Conservation (phyloP, 345 rosid species). For the Psidium friedrichsthalianum region DNA sequence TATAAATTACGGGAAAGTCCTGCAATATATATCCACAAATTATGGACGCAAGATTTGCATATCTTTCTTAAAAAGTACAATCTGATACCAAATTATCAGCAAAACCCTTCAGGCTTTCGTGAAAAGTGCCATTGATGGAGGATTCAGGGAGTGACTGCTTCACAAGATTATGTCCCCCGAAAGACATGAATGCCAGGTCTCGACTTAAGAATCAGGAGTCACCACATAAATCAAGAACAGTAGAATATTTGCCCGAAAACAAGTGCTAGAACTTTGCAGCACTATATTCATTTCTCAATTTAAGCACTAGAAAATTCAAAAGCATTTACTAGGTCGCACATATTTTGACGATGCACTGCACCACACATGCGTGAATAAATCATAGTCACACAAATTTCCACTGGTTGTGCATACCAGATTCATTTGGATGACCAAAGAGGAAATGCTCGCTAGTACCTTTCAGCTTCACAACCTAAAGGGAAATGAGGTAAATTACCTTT, state of each 20-base stretch:
- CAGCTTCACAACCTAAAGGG: background rate
- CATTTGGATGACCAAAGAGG: background rate
- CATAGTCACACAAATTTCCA: background rate
- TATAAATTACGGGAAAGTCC: background rate
- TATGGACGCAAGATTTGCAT: background rate
- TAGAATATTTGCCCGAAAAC: background rate
- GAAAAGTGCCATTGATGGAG: background rate
- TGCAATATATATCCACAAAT: background rate
- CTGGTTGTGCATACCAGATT: background rate
- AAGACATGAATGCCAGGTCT: background rate
- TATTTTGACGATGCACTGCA: background rate
- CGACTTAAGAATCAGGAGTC: background rate
- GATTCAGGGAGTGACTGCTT: background rate
- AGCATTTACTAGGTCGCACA: background rate
- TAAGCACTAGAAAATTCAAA: background rate
- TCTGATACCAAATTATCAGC: background rate
- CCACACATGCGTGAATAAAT: background rate
- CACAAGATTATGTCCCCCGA: conserved; percentile 2
- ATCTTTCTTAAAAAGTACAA: background rate
- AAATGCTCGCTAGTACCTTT: background rate
- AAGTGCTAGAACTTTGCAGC: background rate
- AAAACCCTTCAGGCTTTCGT: background rate
- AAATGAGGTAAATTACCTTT: background rate
- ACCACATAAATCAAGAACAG: background rate
- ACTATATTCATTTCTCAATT: background rate